Conservation (phyloP, 1,284 basidiomycete genomes). For the Ceratobasidium sp. region DNA sequence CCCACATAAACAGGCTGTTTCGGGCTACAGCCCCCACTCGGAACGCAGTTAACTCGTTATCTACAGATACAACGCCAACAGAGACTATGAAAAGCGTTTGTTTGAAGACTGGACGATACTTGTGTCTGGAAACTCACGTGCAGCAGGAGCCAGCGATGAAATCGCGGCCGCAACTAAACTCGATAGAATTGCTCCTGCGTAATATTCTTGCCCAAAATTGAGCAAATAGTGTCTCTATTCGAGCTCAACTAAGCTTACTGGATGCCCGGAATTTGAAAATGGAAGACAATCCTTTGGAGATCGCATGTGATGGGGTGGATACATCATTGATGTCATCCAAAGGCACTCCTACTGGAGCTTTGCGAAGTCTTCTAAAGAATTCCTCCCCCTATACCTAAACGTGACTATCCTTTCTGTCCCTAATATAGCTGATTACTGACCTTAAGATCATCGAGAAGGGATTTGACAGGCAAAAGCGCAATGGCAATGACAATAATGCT, state of each 20-base stretch:
- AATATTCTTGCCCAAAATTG: conserved; percentile 7
- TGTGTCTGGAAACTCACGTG: conserved; percentile 8
- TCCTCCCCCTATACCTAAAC: conserved; percentile 26
- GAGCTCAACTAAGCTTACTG: conserved; percentile 3
- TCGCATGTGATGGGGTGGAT: conserved; percentile 33
- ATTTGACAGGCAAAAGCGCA: conserved; percentile 37
- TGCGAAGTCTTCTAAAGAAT: conserved; percentile 33
- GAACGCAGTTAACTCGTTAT: conserved; percentile 22
- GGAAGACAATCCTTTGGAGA: conserved; percentile 1
- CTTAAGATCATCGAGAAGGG: conserved; percentile 58
- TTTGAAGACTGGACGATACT: not conserved
- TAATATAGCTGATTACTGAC: conserved; percentile 38
- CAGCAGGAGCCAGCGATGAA: conserved; percentile 36
- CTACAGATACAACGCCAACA: conserved; percentile 31
- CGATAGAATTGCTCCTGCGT: conserved; percentile 28
- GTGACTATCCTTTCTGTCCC: not conserved
- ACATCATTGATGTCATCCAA: conserved; percentile 33
- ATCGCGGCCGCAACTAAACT: conserved; percentile 11
- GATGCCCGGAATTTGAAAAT: conserved; percentile 9
- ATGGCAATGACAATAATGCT: conserved; percentile 36
- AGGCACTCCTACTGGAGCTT: conserved; percentile 7
- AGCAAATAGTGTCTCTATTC: not conserved
- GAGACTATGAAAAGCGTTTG: conserved; percentile 10
- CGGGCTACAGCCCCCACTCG: conserved; percentile 32
- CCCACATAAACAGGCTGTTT: conserved; percentile 23